These are phyloP conservation scores for Begonia masoniana DNA, from an alignment of 306 rosid species.

Conservation along the genomic window DNA sequence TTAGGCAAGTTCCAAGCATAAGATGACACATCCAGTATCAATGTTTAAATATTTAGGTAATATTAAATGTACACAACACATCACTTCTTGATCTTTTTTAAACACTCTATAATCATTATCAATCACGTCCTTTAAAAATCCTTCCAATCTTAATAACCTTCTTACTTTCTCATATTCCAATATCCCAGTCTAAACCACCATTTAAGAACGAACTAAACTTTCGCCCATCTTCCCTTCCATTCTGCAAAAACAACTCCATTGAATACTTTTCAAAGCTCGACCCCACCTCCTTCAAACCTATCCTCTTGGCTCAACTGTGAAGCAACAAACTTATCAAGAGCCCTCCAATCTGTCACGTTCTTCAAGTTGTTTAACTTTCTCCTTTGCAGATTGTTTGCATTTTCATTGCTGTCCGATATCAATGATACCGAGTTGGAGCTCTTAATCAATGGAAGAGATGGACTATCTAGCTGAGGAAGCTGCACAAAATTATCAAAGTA, in stretches of 20 bases:
- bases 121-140: too few relatives aligned
- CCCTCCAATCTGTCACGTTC: slow-evolving; percentile 74
- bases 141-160: too few relatives aligned
- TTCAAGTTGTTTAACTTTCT: slow-evolving; percentile 12
- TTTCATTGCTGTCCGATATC: slow-evolving; percentile 21
- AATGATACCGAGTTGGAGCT: slow-evolving; percentile 26
- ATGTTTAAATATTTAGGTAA: too few relatives aligned
- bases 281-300: slow-evolving; percentile 19
- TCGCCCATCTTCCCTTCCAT: neutral
- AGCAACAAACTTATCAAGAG: slow-evolving; percentile 79
- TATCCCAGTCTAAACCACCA: neutral
- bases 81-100: too few relatives aligned
- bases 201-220: neutral
- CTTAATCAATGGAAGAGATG: slow-evolving; percentile 42
- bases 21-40: too few relatives aligned
- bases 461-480: slow-evolving; percentile 65
- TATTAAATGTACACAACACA: too few relatives aligned
- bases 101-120: too few relatives aligned
- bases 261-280: neutral
- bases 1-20: too few relatives aligned
- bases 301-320: slow-evolving; percentile 76
- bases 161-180: neutral
- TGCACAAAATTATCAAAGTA: slow-evolving; percentile 27
- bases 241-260: neutral
- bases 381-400: slow-evolving; percentile 18